Conservation (phyloP, 352 stramenopile species). For the Achlya hypogyna region DNA sequence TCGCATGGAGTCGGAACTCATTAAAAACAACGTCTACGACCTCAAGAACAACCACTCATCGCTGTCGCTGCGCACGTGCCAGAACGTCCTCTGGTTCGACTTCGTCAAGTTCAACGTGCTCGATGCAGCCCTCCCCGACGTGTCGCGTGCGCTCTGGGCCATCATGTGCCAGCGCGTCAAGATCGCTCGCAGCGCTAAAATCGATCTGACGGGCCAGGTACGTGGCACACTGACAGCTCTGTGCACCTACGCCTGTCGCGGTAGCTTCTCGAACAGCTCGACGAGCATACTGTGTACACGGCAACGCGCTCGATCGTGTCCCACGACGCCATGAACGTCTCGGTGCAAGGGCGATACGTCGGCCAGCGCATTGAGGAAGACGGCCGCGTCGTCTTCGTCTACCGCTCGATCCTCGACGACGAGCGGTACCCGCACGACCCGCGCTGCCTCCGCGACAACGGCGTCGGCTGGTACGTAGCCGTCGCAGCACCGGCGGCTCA, state of each 20-base stretch:
- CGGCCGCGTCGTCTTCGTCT: background rate
- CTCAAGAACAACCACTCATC: background rate
- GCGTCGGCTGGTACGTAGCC: background rate
- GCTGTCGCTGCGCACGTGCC: background rate
- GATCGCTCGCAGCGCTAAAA: background rate
- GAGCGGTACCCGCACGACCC: background rate
- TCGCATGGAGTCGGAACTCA: slow-evolving; percentile 8
- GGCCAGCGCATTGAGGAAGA: background rate
- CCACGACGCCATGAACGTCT: background rate
- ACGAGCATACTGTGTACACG: slow-evolving; percentile 1
- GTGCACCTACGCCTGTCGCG: background rate
- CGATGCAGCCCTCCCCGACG: background rate
- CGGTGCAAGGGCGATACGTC: background rate
- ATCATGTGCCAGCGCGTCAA: background rate
- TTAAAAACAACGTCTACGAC: slow-evolving; percentile 18
- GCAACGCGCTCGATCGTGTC: background rate
- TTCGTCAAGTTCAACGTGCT: slow-evolving; percentile 3
- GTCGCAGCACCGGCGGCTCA: no score
- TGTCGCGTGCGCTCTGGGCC: background rate
- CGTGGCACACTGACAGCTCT: background rate
- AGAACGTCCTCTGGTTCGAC: slow-evolving; percentile 19
- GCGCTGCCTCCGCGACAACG: background rate
- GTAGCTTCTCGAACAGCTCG: background rate
- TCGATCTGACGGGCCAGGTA: background rate
- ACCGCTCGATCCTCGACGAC: slow-evolving; percentile 7